phyloP scores from a whole-genome alignment of 2,329 filamentous ascomycete genomes.

The Hypoxylon sp. region DNA sequence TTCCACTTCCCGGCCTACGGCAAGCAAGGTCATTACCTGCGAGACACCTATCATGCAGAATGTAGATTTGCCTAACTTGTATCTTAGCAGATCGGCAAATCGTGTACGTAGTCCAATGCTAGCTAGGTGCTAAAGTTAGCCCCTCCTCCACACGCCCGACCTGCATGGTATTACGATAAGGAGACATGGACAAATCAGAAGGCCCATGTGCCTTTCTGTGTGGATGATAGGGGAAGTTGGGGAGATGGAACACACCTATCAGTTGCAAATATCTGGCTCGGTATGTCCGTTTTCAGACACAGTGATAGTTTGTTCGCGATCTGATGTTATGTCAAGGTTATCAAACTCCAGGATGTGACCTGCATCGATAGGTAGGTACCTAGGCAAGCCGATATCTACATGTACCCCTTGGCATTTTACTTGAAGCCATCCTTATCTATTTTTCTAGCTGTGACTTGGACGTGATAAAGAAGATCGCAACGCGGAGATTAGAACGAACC shows the following conservation, averaged over 20 bases:
- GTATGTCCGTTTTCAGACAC: conserved; percentile 32
- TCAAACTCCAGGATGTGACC: conserved; percentile 1
- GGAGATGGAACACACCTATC: conserved; percentile 10
- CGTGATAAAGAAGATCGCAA: neutral
- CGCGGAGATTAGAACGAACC: conserved; percentile 3
- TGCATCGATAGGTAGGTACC: neutral
- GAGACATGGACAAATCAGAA: conserved; percentile 40
- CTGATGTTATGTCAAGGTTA: neutral
- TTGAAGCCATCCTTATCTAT: too few relatives aligned
- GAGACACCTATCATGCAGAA: conserved; percentile 30
- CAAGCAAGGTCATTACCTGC: conserved; percentile 18
- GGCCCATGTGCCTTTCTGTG: conserved; percentile 40
- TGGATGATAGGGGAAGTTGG: conserved; percentile 18
- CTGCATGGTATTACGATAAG: conserved; percentile 40
- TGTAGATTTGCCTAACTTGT: too few relatives aligned
- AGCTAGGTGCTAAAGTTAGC: conserved; percentile 5
- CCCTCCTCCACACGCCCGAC: conserved; percentile 28
- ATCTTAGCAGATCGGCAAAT: conserved; percentile 39
- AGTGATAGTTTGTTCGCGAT: conserved; percentile 8
- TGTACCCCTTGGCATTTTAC: neutral
- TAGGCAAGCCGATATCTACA: neutral
- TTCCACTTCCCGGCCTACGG: conserved; percentile 5
- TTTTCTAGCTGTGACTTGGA: too few relatives aligned
- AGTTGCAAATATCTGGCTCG: conserved; percentile 18
- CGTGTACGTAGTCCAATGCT: conserved; percentile 15